Evolutionary conservation across 306 rosid species (phyloP), one percentile per base, ranked within the genome.

Genomic region (Chamaecrista fasciculata): DNA sequence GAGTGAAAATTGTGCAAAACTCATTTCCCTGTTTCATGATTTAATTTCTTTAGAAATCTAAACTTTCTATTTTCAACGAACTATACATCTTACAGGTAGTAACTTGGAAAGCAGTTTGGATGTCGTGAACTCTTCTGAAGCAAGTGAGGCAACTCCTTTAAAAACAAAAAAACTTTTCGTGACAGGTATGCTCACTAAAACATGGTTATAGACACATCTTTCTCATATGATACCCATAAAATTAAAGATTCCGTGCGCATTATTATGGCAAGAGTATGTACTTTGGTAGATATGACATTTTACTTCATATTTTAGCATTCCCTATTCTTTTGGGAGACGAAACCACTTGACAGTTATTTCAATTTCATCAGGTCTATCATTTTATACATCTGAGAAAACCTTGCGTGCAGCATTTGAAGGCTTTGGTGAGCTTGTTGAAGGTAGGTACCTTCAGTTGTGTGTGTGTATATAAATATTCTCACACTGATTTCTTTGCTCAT

Each of bases 401-500:
- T 84, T 91, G 21, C 88, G 96, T 21, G 83, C 87, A 4, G 91
- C 97, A 50, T 91, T 91, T 70, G 91, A 91, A 81, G 86, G 93
- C 69, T 91, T 81, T 59, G 96, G 97, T 4, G 85, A 88, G 81
- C 86, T 91, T 40, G 94, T 90, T 36, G 89, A 88, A 83, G 98
- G 97, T 93, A 83, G 98, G 97, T 93, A 80, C 25, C 57, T 36
- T 51, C 25, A 19, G 50, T 3, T 4, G 15, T 21, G 11, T 10
- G 0, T 57, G 14, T 24, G 60, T 25, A 34, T 62, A n/a, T n/a
- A n/a, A n/a, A n/a, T n/a, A n/a, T n/a, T n/a, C n/a, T n/a, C n/a
- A n/a, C n/a, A n/a, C n/a, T n/a, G n/a, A 64, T 49, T 62, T 65
- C 47, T 59, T 21, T 47, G 56, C 52, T 24, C 46, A 24, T 33